Base-by-base conservation (phyloP, 257 asterid genomes). In the Petunia secreta region DNA sequence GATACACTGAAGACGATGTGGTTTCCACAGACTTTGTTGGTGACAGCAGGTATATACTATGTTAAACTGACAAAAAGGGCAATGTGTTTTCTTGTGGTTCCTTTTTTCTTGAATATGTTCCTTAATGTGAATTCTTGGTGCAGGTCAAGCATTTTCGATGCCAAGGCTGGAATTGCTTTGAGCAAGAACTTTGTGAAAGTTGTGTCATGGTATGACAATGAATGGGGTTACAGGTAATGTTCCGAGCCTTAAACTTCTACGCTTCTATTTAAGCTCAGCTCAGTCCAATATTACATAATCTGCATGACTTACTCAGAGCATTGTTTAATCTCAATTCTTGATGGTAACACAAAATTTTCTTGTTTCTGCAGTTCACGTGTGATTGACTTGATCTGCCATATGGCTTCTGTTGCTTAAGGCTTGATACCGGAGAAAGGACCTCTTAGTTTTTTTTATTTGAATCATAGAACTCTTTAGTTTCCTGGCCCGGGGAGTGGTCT, bases 81-180 rank as follows among this genome's bases (percentile, higher is more conserved):
- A 25, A 25, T 25, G 25, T 25, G 25, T 25, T 25, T 25, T 25
- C 25, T 25, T 25, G 25, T 25, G 57, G 16, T 38, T 11, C 10
- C 16, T 48, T 43, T 36, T 62, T 11, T 16, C 5, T 50, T 39
- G 77, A 6, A 50, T 9, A 40, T 36, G 4, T n/a, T 39, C 6
- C 38, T 16, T 77, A 41, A 76, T 34, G 39, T 41, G 69, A 62
- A n/a, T 44, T 37, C n/a, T 63, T 75, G 60, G 68, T 79, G 82
- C 87, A 92, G 97, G 65, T 93, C 97, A 14, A 91, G 93, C 88
- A 90, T 93, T 46, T 93, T 90, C 13, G 92, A 92, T 75, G 96
- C 97, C 79, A 89, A 90, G 90, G 97, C 95, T 54, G 97, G 97
- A 58, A 93, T 93, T 82, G 92, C 97, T 3, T 80, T 91, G 87